Evolutionary conservation across 768 basidiomycete genomes (phyloP).

Genomic region (Roridomyces roridus): DNA sequence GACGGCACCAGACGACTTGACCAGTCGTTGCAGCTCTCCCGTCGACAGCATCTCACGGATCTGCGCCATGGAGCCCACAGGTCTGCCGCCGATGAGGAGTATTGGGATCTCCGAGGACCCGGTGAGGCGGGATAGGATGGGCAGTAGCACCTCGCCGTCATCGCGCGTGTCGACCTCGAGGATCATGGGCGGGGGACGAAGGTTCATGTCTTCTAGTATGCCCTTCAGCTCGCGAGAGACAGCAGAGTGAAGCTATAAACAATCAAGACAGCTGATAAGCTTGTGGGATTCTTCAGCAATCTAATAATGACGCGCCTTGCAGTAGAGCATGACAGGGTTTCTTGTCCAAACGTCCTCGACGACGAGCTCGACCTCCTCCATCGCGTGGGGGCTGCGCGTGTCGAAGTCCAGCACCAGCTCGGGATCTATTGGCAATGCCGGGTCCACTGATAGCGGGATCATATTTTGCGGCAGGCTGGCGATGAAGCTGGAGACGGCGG

Average conservation of each 20-base stretch:
- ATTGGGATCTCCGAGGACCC: constrained; percentile 61
- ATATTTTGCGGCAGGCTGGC: constrained; percentile 77
- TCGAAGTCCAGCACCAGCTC: constrained; percentile 86
- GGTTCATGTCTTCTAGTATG: constrained; percentile 58
- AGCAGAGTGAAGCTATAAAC: constrained; percentile 66
- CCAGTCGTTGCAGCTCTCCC: constrained; percentile 57
- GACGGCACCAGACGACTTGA: constrained; percentile 63
- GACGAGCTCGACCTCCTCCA: constrained; percentile 63
- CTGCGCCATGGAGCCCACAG: constrained; percentile 57
- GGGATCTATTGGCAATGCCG: constrained; percentile 71
- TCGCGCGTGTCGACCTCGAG: constrained; percentile 78
- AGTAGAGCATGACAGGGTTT: constrained; percentile 78
- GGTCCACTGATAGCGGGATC: constrained; percentile 71
- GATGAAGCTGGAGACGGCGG: constrained; percentile 76
- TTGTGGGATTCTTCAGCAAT: neutral
- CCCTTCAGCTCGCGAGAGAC: constrained; percentile 70
- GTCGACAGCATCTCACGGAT: constrained; percentile 55
- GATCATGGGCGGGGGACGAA: constrained; percentile 67
- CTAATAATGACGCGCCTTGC: constrained; percentile 55
- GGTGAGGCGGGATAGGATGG: constrained; percentile 69
- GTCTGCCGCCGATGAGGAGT: constrained; percentile 70
- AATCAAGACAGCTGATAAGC: too few species aligned
- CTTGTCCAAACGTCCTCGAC: constrained; percentile 72
- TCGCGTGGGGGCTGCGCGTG: constrained; percentile 65
- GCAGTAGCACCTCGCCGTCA: constrained; percentile 67